Evolutionary conservation across 805 yeast species (phyloP).

Genomic region (Candida hispaniensis): DNA sequence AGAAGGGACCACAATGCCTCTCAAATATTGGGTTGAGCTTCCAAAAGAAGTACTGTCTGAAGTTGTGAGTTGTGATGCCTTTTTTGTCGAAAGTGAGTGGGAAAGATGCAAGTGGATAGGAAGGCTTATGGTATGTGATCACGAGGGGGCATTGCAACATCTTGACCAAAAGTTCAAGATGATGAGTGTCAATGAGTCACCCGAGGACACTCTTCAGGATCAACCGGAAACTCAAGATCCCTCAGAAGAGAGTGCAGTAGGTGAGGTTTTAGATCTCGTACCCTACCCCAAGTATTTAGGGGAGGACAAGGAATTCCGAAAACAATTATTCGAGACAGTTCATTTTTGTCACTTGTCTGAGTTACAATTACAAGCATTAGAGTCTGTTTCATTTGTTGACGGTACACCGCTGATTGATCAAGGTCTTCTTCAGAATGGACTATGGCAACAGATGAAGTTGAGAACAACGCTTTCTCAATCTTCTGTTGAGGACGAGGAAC

Average conservation of each 20-base stretch:
- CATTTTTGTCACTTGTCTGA: conserved; percentile 41
- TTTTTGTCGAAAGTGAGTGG: conserved; percentile 47
- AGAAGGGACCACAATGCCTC: conserved; percentile 42
- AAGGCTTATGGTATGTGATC: conserved; percentile 22
- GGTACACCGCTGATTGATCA: conserved; percentile 34
- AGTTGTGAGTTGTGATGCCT: conserved; percentile 40
- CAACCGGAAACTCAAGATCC: conserved; percentile 1
- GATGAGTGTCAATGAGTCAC: conserved; percentile 2
- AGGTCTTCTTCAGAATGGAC: conserved; percentile 35
- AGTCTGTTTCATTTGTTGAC: conserved; percentile 30
- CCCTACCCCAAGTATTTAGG: no score
- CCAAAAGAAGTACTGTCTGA: conserved; percentile 36
- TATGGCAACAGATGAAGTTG: conserved; percentile 40
- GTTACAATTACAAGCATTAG: conserved; percentile 37
- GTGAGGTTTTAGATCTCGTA: no score
- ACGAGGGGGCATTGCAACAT: no score
- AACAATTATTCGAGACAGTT: conserved; percentile 28
- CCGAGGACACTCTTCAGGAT: not conserved
- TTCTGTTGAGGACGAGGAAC: no score
- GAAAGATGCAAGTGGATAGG: conserved; percentile 42
- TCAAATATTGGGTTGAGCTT: conserved; percentile 38
- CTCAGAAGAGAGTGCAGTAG: not conserved
- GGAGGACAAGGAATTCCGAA: conserved; percentile 5
- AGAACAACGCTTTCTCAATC: no score
- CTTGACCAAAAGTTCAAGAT: no score